Conservation (phyloP, 2,329 filamentous ascomycete species). For the Fusarium goolgardi region DNA sequence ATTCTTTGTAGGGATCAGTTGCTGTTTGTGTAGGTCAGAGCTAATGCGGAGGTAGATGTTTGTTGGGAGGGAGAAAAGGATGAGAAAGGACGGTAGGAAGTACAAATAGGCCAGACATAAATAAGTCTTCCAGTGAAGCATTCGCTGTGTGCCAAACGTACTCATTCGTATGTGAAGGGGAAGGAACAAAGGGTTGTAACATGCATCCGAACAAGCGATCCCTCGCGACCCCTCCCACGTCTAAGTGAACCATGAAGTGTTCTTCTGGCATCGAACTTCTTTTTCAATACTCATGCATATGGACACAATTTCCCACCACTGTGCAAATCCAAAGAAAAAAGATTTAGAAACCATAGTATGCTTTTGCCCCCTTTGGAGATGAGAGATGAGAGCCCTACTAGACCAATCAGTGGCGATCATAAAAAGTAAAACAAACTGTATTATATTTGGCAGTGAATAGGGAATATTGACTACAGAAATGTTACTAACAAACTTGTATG, state of each 20-base stretch:
- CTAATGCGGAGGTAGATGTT: neutral
- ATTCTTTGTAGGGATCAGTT: neutral
- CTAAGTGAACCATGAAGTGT: too few relatives aligned
- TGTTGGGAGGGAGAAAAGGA: neutral
- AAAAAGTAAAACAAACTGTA: neutral
- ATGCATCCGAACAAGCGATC: neutral
- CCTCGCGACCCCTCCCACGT: neutral
- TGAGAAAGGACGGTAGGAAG: too few relatives aligned
- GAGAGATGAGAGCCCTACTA: neutral
- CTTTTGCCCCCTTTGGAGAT: neutral
- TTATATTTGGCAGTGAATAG: neutral
- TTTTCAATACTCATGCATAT: too few relatives aligned
- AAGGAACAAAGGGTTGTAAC: neutral
- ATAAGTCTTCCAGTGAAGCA: too few relatives aligned
- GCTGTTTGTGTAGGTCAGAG: neutral
- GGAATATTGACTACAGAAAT: neutral
- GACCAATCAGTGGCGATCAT: neutral
- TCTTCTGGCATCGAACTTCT: too few relatives aligned
- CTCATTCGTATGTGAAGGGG: neutral
- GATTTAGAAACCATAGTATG: neutral
- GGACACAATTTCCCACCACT: too few relatives aligned
- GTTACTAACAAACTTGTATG: neutral
- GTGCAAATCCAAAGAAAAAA: neutral
- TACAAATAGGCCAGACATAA: neutral
- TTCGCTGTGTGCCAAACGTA: neutral